phyloP scores from a whole-genome alignment of 805 yeast species.

The Saturnispora sanitii region DNA sequence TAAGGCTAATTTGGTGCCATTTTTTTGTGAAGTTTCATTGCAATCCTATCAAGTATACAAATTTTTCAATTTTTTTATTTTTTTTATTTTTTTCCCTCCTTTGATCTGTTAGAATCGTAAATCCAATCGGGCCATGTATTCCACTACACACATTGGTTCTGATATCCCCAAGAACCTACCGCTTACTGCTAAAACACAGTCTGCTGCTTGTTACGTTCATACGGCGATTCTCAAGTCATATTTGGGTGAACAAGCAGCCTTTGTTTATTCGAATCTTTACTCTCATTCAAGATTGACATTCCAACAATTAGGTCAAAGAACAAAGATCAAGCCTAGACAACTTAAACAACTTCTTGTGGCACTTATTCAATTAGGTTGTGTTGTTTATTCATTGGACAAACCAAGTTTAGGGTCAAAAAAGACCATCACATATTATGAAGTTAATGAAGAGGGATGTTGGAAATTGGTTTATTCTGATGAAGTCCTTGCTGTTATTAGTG shows the following conservation, averaged over 20 bases:
- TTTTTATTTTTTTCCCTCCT: background rate
- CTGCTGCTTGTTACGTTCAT: conserved; percentile 52
- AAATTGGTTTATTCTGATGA: conserved; percentile 69
- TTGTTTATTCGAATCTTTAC: conserved; percentile 48
- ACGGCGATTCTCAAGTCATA: conserved; percentile 42
- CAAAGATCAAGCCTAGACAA: conserved; percentile 37
- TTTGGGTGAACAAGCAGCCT: conserved; percentile 67
- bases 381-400: conserved; percentile 41
- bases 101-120: background rate
- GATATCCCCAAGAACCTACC: conserved; percentile 20
- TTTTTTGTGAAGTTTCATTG: no score
- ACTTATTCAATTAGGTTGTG: conserved; percentile 69
- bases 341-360: conserved; percentile 65
- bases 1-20: background rate
- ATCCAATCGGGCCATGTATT: conserved; percentile 4
- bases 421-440: conserved; percentile 35
- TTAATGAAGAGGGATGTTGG: conserved; percentile 55
- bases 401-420: conserved; percentile 12
- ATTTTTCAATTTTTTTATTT: background rate
- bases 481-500: conserved; percentile 45
- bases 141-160: conserved; percentile 6
- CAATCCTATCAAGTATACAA: no score
- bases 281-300: conserved; percentile 59
- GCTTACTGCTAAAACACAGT: conserved; percentile 39
- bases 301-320: conserved; percentile 38